Percentiles rank a stretch among this genome's conserved stretches.
Evolutionary conservation across 805 yeast species (phyloP).

Genomic region (Torulaspora indica): DNA sequence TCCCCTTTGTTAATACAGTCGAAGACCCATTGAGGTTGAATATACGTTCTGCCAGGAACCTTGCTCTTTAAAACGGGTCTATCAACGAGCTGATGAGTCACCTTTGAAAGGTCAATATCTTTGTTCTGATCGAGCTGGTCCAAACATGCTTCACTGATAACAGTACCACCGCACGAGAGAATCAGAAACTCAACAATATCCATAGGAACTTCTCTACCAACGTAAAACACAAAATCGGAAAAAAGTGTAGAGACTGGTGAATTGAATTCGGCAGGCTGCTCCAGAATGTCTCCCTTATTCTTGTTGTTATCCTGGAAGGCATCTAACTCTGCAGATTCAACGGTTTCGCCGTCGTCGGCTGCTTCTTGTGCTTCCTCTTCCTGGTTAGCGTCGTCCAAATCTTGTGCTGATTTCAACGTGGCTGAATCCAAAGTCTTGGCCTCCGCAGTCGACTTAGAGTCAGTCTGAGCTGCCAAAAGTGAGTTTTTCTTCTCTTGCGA

Average conservation of each 20-base stretch:
- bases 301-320: constrained; percentile 62
- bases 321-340: constrained; percentile 55
- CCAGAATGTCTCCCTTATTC: constrained; percentile 59
- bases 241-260: constrained; percentile 64
- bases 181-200: constrained; percentile 87
- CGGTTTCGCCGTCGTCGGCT: constrained; percentile 38
- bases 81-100: constrained; percentile 93
- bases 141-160: constrained; percentile 79
- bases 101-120: constrained; percentile 54
- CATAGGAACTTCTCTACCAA: constrained; percentile 93
- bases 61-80: constrained; percentile 75
- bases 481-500: constrained; percentile 32
- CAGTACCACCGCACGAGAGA: constrained; percentile 78
- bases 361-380: constrained; percentile 36
- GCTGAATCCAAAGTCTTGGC: constrained; percentile 36
- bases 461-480: constrained; percentile 38
- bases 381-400: constrained; percentile 40
- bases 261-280: constrained; percentile 61
- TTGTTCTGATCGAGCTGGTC: constrained; percentile 55
- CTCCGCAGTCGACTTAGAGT: constrained; percentile 22
- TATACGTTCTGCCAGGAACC: constrained; percentile 86
- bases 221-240: constrained; percentile 69
- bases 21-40: constrained; percentile 98
- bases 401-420: constrained; percentile 53
- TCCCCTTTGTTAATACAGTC: constrained; percentile 79